Evolutionary conservation across 371 early-diverging fungal genomes (phyloP), one percentile per base, ranked within the genome.

Genomic region (Phascolomyces articulosus): DNA sequence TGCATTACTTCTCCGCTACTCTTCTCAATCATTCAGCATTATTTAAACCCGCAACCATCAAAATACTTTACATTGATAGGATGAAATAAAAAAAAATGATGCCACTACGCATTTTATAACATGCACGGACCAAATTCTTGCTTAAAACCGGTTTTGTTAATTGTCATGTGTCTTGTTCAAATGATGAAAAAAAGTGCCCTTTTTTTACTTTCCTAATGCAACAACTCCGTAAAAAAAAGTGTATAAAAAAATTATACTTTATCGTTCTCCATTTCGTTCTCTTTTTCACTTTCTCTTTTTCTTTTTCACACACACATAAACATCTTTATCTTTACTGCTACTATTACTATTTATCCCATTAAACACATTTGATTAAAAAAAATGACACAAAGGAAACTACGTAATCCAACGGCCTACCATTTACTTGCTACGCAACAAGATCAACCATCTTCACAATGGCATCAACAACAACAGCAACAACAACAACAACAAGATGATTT

Each of bases 371-470:
- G n/a, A n/a, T n/a, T n/a, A 44, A 0, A 44, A 40, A 58, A 16
- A 8, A 29, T n/a, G 28, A 59, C 60, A 58, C 65, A 59, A 40
- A 47, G 44, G 18, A 65, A 65, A 59, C 51, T 65, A 31, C 65
- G 59, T 29, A 65, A 65, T 29, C 65, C 65, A n/a, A 61, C 61
- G 3, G 21, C 31, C 7, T 67, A 61, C 21, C 67, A 61, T 41
- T 23, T 67, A 18, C 48, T 57, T 16, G 58, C 58, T 41, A 49
- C 53, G 44, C 62, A 58, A 16, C 66, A 65, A 24, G 40, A 65
- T 10, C 31, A 64, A 15, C 31, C n/a, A n/a, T n/a, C n/a, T n/a
- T n/a, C 21, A 18, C 47, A 47, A n/a, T 47, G 47, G 47, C 13
- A 47, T 20, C n/a, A 34, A 34, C 34, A 6, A 34, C 9, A 34